Evolutionary conservation across 305 asterid genomes (phyloP).

Genomic region (Fraxinus angustifolia): DNA sequence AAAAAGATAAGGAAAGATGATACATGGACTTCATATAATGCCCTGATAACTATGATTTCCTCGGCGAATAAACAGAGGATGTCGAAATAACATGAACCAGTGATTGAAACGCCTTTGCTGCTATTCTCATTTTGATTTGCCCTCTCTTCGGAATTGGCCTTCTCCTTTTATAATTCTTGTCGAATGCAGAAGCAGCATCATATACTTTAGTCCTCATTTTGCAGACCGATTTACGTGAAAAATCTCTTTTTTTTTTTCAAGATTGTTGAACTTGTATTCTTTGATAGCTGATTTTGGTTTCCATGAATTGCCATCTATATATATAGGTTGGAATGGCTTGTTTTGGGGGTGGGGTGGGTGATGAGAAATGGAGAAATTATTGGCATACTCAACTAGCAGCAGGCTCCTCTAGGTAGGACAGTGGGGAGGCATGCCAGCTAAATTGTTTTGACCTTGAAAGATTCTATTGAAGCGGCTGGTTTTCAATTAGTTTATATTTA

Average conservation of each 20-base stretch:
- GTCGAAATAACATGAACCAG: constrained; percentile 29
- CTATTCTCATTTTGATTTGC: constrained; percentile 50
- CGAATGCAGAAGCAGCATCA: constrained; percentile 23
- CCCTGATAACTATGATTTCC: constrained; percentile 20
- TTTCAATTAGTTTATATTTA: background rate
- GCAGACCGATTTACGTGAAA: background rate
- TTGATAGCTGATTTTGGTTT: constrained; percentile 3
- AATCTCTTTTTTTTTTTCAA: background rate
- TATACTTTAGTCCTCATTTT: constrained; percentile 31
- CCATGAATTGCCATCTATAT: constrained; percentile 4
- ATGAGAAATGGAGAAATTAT: constrained; percentile 20
- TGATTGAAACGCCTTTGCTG: constrained; percentile 40
- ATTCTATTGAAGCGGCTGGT: constrained; percentile 10
- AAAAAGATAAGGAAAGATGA: background rate
- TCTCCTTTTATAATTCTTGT: constrained; percentile 22
- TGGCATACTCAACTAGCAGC: constrained; percentile 13
- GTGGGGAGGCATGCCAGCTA: constrained; percentile 50
- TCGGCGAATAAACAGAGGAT: constrained; percentile 22
- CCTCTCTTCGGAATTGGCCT: constrained; percentile 43
- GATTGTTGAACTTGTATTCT: background rate
- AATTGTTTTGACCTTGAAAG: constrained; percentile 23
- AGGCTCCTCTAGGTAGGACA: constrained; percentile 27
- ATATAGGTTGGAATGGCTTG: constrained; percentile 18
- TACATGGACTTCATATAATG: background rate
- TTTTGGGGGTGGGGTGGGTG: background rate